phyloP scores from a whole-genome alignment of 2,329 filamentous ascomycete genomes.

The Pseudogymnoascus sp. region DNA sequence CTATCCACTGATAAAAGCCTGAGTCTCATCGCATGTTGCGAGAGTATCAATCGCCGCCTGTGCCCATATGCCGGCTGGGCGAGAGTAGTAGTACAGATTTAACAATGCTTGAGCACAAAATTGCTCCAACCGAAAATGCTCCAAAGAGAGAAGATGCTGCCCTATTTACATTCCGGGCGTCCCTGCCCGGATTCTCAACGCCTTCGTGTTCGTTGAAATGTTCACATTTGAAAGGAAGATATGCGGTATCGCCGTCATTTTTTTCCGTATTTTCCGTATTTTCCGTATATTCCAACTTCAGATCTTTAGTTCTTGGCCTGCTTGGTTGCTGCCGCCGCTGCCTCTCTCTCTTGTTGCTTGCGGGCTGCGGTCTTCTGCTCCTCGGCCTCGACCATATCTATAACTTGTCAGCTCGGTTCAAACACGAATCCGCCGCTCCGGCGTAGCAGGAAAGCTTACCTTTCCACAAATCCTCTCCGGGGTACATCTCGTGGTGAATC shows the following conservation, averaged over 20 bases:
- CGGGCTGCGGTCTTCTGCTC: conserved; percentile 50
- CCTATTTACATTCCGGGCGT: not conserved
- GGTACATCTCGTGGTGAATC: conserved; percentile 79
- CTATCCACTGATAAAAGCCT: not conserved
- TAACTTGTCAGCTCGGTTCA: conserved; percentile 14
- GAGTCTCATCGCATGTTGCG: not conserved
- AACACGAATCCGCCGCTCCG: not conserved
- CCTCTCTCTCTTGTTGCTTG: conserved; percentile 11
- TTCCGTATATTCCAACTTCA: not conserved
- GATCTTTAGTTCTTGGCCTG: not conserved
- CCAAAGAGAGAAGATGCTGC: conserved; percentile 6
- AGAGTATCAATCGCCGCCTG: not conserved
- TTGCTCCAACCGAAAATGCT: not conserved
- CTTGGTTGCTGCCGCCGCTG: not conserved
- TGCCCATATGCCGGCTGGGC: not conserved
- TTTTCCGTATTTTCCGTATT: not conserved
- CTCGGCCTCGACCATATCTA: conserved; percentile 77
- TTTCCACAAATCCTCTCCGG: conserved; percentile 89
- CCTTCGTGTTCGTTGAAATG: conserved; percentile 2
- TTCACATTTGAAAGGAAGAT: not conserved
- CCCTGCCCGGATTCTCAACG: not conserved
- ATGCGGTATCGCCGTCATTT: not conserved
- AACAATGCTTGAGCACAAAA: not conserved
- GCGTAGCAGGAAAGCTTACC: conserved; percentile 41
- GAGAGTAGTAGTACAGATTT: conserved; percentile 5